Evolutionary conservation across 1,139 yeast species (phyloP), one percentile per base, ranked within the genome.

Genomic region (Meyerozyma carpophila): DNA sequence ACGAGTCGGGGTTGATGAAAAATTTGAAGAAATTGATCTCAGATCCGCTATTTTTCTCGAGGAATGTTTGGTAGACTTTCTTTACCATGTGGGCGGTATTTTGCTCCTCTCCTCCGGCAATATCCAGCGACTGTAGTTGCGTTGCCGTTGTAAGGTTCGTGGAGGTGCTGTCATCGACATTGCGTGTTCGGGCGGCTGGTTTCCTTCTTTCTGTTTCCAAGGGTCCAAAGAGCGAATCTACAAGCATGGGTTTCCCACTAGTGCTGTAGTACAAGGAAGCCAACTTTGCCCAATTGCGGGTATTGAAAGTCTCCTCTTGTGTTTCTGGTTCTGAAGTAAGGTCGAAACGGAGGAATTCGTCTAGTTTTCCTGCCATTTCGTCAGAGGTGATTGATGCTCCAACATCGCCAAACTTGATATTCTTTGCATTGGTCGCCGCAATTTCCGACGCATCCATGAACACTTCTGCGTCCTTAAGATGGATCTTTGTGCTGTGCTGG

Each of bases 1-100:
- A 91, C 5, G 93, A 83, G 8, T 64, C 45, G 0, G 96, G 96
- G 56, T 91, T 81, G 32, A 90, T 69, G 47, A 88, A 77, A 53
- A 86, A 83, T 48, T 73, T 68, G 57, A 79, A 86, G 43, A 89
- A 67, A 47, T 80, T 81, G 9, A 89, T 70, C 5, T 47, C 51
- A 26, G 55, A 58, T 24, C 59, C 25, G 57, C 62, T 41, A 58
- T 58, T 41, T 61, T 70, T 50, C 48, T 58, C 41, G 40, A 57
- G 40, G 70, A 71, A 50, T 51, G 63, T 52, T 52, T 65, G 57
- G 63, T 81, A 65, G 61, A 78, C 65, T 47, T 63, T 62, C 47
- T 71, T 74, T 10, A 83, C 87, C 63, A 82, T 77, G 42, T 69
- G 70, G 1, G 88, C 77, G 0, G 93, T 84, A 42, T 77, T 81